phyloP scores from a whole-genome alignment of 768 basidiomycete genomes.

The Panaeolus papilionaceus region DNA sequence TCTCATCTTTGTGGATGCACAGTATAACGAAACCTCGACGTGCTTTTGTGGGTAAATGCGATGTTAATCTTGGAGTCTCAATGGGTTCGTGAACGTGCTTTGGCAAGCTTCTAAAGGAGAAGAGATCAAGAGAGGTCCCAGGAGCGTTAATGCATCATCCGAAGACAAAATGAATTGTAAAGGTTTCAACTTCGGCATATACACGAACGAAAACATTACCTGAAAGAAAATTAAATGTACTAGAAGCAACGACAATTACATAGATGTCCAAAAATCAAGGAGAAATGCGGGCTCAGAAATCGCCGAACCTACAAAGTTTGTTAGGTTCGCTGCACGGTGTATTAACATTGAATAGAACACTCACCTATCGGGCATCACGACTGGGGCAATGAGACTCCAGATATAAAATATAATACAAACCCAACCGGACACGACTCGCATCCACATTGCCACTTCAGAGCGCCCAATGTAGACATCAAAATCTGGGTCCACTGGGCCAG shows the following conservation, averaged over 20 bases:
- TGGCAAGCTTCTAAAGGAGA: no score
- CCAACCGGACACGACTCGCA: slow-evolving; percentile 97
- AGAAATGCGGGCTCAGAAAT: slow-evolving; percentile 16
- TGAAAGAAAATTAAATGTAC: slow-evolving; percentile 6
- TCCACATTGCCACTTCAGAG: slow-evolving; percentile 99
- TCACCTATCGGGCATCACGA: slow-evolving; percentile 89
- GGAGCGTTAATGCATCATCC: no score
- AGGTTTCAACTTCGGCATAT: background rate
- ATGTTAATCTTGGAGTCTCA: background rate
- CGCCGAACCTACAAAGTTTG: slow-evolving; percentile 26
- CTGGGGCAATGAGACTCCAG: slow-evolving; percentile 90
- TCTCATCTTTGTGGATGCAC: background rate
- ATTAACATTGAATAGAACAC: slow-evolving; percentile 29
- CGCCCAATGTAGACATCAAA: slow-evolving; percentile 91
- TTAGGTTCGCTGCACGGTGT: background rate
- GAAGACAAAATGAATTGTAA: no score
- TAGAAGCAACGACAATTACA: background rate
- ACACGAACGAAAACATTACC: background rate
- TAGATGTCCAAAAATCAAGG: slow-evolving; percentile 22
- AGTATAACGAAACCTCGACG: background rate
- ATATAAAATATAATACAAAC: slow-evolving; percentile 85
- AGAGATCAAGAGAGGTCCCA: no score
- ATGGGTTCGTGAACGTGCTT: background rate
- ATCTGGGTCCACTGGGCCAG: slow-evolving; percentile 55
- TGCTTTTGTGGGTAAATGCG: background rate